Base-by-base conservation (phyloP, 1,139 yeast species). In the Geotrichum fermentans region DNA sequence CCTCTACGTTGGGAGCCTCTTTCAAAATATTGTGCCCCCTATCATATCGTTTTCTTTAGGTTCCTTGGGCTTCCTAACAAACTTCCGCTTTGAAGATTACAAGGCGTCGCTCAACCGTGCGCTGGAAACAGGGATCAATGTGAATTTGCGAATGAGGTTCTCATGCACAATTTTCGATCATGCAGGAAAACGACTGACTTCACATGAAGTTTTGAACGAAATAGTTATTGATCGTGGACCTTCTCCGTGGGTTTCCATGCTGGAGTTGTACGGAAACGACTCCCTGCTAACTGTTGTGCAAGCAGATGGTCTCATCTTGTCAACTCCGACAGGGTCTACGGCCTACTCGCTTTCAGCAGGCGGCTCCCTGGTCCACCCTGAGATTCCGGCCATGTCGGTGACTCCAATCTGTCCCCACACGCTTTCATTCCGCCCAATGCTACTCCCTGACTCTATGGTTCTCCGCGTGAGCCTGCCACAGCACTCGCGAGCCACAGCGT, bases 401-500 rank as follows among this genome's bases (percentile, higher is more conserved):
- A 88, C 96, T 0, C 96, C 96, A 0, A 86, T 88, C 53, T 88
- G 96, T 62, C 96, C 96, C 0, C 96, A 88, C 59, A 86, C 96
- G 0, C 72, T 88, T 41, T 85, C 95, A 3, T 88, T 88, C 68
- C 73, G 96, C 57, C 96, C 96, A 0, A 84, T 88, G 51, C 72
- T 88, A 51, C 70, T 88, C 29, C 96, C 96, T 0, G 96, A 87
- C 61, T 83, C 92, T 7, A 86, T 87, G 89, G 74, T 77, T 35
- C 69, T 88, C 53, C 83, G 79, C 58, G 84, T 88, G 1, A 82
- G 80, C 59, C 88, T 86, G 0, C 94, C 96, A 0, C 69, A 78
- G 40, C 79, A 87, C 50, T 68, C 96, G 47, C 70, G 78, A 2
- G 75, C 84, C 22, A 82, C 92, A 0, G 95, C 96, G 0, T 87